A percentile compares a stretch with the other conserved stretches of the same genome.
phyloP scores from a whole-genome alignment of 148 eudicot genomes.

The Arctostaphylos glauca region DNA sequence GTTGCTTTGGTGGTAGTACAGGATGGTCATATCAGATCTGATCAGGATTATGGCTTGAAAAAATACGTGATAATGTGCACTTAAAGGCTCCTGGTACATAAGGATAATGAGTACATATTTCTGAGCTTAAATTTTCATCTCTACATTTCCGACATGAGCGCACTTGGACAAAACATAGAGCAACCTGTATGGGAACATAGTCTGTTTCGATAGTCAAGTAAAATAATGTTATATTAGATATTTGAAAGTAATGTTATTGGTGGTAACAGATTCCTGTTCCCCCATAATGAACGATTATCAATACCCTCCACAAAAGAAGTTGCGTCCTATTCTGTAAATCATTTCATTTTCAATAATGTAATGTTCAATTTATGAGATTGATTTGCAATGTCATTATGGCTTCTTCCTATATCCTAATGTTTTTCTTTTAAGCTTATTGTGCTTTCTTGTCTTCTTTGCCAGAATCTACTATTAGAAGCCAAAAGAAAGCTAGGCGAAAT shows the following conservation, averaged over 20 bases:
- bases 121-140: not conserved
- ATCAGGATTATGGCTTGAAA: not conserved
- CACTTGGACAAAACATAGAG: not conserved
- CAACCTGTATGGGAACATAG: not conserved
- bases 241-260: not conserved
- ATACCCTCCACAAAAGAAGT: not conserved
- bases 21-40: not conserved
- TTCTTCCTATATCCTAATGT: slow-evolving; percentile 1
- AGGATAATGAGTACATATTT: not conserved
- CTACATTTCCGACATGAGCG: not conserved
- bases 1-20: not conserved
- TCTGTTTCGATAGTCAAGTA: not conserved
- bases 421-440: not conserved
- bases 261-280: not conserved
- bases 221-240: not conserved
- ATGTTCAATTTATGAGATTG: slow-evolving; percentile 11
- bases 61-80: not conserved
- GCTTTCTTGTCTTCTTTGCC: slow-evolving; percentile 18
- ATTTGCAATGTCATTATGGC: slow-evolving; percentile 7
- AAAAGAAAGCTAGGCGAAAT: slow-evolving; percentile 91
- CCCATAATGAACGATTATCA: not conserved
- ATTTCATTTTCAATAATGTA: slow-evolving; percentile 1
- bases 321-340: not conserved
- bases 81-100: not conserved
- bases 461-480: slow-evolving; percentile 88